Conservation (phyloP, 2,329 filamentous ascomycete genomes). For the Fusarium sp. region DNA sequence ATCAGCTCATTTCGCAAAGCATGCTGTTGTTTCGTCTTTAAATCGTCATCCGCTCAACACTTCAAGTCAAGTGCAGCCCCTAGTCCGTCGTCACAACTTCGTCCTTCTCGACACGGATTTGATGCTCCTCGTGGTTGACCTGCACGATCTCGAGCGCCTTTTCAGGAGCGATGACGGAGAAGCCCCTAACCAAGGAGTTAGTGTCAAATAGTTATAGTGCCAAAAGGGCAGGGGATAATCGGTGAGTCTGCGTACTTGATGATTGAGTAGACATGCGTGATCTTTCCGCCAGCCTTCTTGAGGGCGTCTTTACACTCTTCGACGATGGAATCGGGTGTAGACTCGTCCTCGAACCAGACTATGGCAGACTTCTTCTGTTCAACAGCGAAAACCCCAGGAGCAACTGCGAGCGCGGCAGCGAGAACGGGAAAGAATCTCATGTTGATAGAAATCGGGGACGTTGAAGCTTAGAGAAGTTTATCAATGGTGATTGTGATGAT, state of each 20-base stretch:
- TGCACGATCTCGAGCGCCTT: constrained; percentile 76
- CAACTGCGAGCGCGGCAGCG: constrained; percentile 66
- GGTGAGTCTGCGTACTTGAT: constrained; percentile 67
- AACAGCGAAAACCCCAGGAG: constrained; percentile 70
- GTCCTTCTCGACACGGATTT: constrained; percentile 78
- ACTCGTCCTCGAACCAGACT: constrained; percentile 78
- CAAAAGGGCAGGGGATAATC: not conserved
- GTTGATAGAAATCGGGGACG: constrained; percentile 41
- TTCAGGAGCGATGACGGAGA: constrained; percentile 78
- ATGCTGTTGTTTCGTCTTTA: constrained; percentile 24
- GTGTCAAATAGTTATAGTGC: constrained; percentile 12
- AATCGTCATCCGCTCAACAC: constrained; percentile 11
- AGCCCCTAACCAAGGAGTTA: constrained; percentile 69
- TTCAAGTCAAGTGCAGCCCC: not conserved
- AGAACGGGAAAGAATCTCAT: constrained; percentile 74
- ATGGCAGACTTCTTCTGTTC: constrained; percentile 80
- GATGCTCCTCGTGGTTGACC: constrained; percentile 64
- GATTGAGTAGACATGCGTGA: constrained; percentile 80
- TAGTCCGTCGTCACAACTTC: constrained; percentile 66
- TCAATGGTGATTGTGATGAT: not conserved
- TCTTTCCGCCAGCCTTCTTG: constrained; percentile 75
- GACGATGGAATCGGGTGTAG: constrained; percentile 73
- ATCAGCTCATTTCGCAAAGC: constrained; percentile 22
- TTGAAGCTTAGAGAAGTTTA: constrained; percentile 4
- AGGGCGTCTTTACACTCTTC: constrained; percentile 79